A percentile compares a stretch with the other conserved stretches of the same genome.
Conservation (phyloP, 2,329 filamentous ascomycete genomes). For the Hypoxylon sp. region DNA sequence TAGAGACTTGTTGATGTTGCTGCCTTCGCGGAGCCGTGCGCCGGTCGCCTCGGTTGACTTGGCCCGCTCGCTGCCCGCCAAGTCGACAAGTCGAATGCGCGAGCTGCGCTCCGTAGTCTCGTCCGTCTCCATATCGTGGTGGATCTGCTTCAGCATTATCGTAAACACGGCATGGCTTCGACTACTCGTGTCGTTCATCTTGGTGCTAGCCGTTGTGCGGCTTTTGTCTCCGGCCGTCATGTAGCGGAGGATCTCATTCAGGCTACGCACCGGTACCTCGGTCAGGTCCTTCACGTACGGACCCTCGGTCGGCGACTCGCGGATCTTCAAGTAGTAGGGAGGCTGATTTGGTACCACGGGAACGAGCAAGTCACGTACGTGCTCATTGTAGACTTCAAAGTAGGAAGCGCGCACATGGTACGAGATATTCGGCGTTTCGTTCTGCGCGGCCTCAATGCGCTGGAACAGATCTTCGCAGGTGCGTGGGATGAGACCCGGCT, state of each 20-base stretch:
- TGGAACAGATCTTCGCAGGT: slow-evolving; percentile 98
- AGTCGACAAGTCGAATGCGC: slow-evolving; percentile 92
- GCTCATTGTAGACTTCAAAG: slow-evolving; percentile 99
- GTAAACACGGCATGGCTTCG: slow-evolving; percentile 98
- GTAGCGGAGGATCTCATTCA: slow-evolving; percentile 87
- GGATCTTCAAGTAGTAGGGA: slow-evolving; percentile 95
- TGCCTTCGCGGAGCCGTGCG: slow-evolving; percentile 89
- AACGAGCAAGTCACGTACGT: slow-evolving; percentile 92
- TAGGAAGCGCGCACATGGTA: slow-evolving; percentile 98
- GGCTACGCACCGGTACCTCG: slow-evolving; percentile 90
- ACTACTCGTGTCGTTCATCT: slow-evolving; percentile 99
- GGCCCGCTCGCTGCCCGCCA: slow-evolving; percentile 94
- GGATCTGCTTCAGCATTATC: slow-evolving; percentile 97
- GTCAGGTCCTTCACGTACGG: slow-evolving; percentile 98
- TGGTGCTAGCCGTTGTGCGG: slow-evolving; percentile 91
- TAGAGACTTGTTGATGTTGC: slow-evolving; percentile 99
- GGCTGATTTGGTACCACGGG: slow-evolving; percentile 78
- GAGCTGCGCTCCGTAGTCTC: slow-evolving; percentile 96
- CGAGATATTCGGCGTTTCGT: slow-evolving; percentile 90
- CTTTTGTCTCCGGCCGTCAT: slow-evolving; percentile 93
- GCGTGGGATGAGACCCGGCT: slow-evolving; percentile 91
- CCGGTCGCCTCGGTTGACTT: slow-evolving; percentile 97
- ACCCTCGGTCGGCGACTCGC: slow-evolving; percentile 93
- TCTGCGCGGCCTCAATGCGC: slow-evolving; percentile 82
- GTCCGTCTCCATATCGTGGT: slow-evolving; percentile 97